Conservation (phyloP, 768 basidiomycete species). For the Sistotremastrum niveocremeum region DNA sequence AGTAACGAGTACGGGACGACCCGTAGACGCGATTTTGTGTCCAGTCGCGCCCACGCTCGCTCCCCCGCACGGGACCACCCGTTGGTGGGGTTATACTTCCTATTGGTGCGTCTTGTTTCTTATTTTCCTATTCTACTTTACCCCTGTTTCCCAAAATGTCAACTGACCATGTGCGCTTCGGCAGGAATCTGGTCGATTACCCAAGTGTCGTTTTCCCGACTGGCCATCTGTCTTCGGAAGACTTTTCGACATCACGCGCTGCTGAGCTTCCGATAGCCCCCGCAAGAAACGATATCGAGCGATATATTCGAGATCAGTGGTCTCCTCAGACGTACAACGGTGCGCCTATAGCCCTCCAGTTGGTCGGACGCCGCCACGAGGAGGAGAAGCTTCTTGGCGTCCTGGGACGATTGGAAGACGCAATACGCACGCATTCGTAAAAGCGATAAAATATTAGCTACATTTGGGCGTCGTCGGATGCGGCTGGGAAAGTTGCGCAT, state of each 20-base stretch:
- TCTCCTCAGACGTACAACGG: slow-evolving; percentile 27
- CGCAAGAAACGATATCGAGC: slow-evolving; percentile 19
- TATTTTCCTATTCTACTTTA: too few relatives aligned
- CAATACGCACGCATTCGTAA: too few relatives aligned
- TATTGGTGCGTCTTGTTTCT: slow-evolving; percentile 21
- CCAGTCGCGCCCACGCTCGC: slow-evolving; percentile 35
- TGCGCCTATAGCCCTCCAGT: slow-evolving; percentile 33
- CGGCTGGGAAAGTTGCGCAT: too few relatives aligned
- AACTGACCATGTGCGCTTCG: too few relatives aligned
- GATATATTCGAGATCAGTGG: slow-evolving; percentile 26
- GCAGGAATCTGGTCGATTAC: slow-evolving; percentile 31
- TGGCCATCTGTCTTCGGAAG: slow-evolving; percentile 20
- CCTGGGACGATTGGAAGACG: slow-evolving; percentile 26
- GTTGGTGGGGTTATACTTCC: slow-evolving; percentile 38
- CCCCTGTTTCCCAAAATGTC: too few relatives aligned
- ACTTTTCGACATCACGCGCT: slow-evolving; percentile 7
- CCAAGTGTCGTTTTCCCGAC: slow-evolving; percentile 35
- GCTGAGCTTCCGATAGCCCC: too few relatives aligned
- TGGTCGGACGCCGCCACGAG: slow-evolving; percentile 35
- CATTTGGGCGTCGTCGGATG: too few relatives aligned
- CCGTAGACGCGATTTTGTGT: slow-evolving; percentile 34
- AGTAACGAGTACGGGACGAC: slow-evolving; percentile 27
- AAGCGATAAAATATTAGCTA: too few relatives aligned
- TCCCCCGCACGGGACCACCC: slow-evolving; percentile 31
- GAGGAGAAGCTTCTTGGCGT: slow-evolving; percentile 36